Base-by-base conservation (phyloP, 179 eudicot species). In the Silene coronaria region DNA sequence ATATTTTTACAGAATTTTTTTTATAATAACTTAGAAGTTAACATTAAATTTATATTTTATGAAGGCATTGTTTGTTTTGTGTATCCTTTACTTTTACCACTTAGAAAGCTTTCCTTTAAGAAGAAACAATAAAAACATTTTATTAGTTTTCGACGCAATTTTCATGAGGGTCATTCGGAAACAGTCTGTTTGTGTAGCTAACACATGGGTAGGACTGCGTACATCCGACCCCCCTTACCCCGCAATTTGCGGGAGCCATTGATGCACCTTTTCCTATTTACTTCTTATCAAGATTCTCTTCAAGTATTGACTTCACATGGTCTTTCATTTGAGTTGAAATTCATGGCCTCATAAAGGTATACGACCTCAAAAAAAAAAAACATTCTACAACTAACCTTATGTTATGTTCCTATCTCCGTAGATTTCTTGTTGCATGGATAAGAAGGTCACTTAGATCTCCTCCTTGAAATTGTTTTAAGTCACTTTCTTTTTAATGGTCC, bases 401-500 rank as follows among this genome's bases (percentile, higher is more conserved):
- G 76, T 34, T 11, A 27, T 55, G 61, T 32, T 64, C 69, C 61
- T 71, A 27, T 79, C 75, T 76, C 32, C 64, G 7, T 22, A 45
- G 51, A 19, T 73, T 63, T 71, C 19, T 14, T 77, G 76, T 23
- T 71, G 70, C 70, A 63, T 80, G 67, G 65, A 76, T 45, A 22
- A 46, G 78, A 74, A 68, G 78, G 65, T 77, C 69, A 57, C 6
- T 61, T 76, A 77, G 75, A 65, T 70, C 67, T 77, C 34, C 63
- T 12, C 72, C 24, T 23, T 26, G 61, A 71, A 71, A 27, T 71
- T 55, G 63, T 85, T 86, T 83, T 45, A 78, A 70, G 85, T 87
- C 86, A 75, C 82, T 85, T 77, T 86, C 88, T 62, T 27, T 69
- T 53, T 22, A 53, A 76, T 73, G 75, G 81, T 81, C 79, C 77